Evolutionary conservation across 2,329 filamentous ascomycete species (phyloP), one percentile per base, ranked within the genome.

Genomic region (Cytospora paraplurivora): DNA sequence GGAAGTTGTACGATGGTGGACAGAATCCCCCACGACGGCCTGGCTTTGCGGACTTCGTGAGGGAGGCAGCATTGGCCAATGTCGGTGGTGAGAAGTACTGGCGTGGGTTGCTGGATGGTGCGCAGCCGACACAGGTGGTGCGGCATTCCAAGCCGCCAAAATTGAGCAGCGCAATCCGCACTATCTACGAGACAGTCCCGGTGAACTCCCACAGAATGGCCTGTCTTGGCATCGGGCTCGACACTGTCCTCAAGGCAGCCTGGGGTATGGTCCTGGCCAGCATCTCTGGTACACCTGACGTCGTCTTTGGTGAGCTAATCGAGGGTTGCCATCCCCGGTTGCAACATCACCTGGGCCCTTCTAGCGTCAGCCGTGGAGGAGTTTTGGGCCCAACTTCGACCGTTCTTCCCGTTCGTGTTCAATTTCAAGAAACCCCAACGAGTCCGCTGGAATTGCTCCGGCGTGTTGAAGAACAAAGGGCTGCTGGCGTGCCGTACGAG

Each of bases 231-330:
- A 76, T 84, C 63, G 75, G 77, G 0, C 81, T 82, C 44, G 81
- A 83, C 63, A 80, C 81, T 0, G 77, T 87, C 3, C 75, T 87
- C 38, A 85, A 85, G 70, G 79, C 82, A 0, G 84, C 84, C 0
- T 88, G 85, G 84, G 80, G 83, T 0, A 78, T 83, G 64, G 78
- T 82, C 0, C 76, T 88, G 7, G 80, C 82, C 0, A 81, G 77
- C 32, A 72, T 85, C 11, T 79, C 82, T 0, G 79, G 76, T 0
- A 75, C 71, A 0, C 73, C 77, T 7, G 85, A 87, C 50, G 78
- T 87, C 7, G 76, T 86, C 4, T 87, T 87, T 62, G 85, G 84
- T 8, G 81, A 85, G 68, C 72, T 81, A 3, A 74, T 85, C 15
- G 79, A 81, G 12, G 80, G 80, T 1, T 79, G 81, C 21, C 78